phyloP scores from a whole-genome alignment of 768 basidiomycete genomes.

The Tulasnella sp. region DNA sequence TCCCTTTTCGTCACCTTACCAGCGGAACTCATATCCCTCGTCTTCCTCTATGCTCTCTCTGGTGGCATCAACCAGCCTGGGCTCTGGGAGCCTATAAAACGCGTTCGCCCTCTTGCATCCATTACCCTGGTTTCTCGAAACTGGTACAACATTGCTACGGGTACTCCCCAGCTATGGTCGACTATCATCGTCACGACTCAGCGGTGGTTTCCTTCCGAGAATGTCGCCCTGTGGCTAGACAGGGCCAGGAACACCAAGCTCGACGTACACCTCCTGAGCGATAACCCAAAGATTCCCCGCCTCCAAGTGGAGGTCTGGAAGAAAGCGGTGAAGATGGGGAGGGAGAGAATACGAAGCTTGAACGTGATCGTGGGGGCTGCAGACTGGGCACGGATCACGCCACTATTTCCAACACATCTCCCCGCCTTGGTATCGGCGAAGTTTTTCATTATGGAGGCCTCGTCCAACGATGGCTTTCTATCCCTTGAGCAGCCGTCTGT shows the following conservation, averaged over 20 bases:
- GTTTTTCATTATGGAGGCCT: neutral
- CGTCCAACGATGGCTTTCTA: neutral
- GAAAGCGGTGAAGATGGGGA: neutral
- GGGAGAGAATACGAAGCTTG: neutral
- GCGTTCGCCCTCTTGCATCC: neutral
- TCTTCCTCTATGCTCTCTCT: neutral
- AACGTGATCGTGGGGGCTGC: neutral
- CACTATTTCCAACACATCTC: neutral
- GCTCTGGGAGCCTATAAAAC: neutral
- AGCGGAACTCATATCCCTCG: neutral
- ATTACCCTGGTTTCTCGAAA: neutral
- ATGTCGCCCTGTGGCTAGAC: neutral
- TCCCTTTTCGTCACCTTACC: neutral
- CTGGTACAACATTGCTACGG: neutral
- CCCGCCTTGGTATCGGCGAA: neutral
- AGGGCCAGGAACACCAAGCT: neutral
- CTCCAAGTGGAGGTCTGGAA: neutral
- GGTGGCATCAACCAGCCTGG: neutral
- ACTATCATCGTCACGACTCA: neutral
- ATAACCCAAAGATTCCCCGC: neutral
- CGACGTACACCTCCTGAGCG: neutral
- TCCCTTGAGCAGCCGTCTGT: neutral
- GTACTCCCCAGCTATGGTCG: neutral
- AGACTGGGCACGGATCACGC: neutral
- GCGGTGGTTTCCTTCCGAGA: neutral